Conservation (phyloP, 306 rosid genomes). For the Ormosia emarginata region DNA sequence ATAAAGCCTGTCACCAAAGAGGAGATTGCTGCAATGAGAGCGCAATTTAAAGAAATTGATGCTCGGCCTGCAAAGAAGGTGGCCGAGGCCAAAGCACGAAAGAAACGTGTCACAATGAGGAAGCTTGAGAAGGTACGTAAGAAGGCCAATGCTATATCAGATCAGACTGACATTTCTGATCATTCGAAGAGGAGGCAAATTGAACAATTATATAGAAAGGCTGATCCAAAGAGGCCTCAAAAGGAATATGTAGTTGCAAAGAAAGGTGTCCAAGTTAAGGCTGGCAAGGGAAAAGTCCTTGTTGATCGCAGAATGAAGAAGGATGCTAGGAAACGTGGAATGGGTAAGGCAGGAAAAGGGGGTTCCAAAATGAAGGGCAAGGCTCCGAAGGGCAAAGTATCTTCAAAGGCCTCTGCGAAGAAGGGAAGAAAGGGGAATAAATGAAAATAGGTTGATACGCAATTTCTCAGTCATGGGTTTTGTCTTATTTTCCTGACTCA, state of each 20-base stretch:
- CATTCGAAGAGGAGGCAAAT: conserved; percentile 87
- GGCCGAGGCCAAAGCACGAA: conserved; percentile 69
- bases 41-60: conserved; percentile 82
- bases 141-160: conserved; percentile 91
- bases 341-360: conserved; percentile 45
- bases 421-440: conserved; percentile 45
- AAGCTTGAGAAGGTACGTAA: conserved; percentile 88
- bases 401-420: conserved; percentile 45
- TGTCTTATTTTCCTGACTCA: not conserved
- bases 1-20: conserved; percentile 79
- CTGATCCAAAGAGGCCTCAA: conserved; percentile 66
- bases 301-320: conserved; percentile 90
- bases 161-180: conserved; percentile 82
- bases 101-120: conserved; percentile 78
- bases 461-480: not conserved
- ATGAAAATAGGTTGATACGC: conserved; percentile 23
- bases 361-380: conserved; percentile 43
- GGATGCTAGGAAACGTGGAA: conserved; percentile 57
- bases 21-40: conserved; percentile 78
- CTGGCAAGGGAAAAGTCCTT: conserved; percentile 71
- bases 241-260: conserved; percentile 94
- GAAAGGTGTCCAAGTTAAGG: conserved; percentile 88
- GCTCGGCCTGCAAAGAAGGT: conserved; percentile 82
- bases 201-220: conserved; percentile 69
- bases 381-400: conserved; percentile 53